Percentiles rank a stretch among this genome's conserved stretches.
Conservation (phyloP, 108 stramenopile genomes). For the Discostella stelligeroides region DNA sequence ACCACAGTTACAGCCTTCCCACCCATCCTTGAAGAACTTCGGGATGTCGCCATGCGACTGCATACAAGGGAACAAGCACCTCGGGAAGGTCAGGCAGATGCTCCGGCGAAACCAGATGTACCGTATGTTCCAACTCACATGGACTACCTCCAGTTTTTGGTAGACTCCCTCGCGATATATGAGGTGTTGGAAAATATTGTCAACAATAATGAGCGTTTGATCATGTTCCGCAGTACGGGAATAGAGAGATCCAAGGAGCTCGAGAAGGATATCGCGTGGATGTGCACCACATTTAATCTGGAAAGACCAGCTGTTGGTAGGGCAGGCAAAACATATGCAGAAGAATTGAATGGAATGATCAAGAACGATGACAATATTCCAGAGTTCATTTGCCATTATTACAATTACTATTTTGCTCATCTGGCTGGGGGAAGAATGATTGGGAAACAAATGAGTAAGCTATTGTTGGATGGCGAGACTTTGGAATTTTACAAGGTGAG, state of each 20-base stretch:
- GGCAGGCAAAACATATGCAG: slow-evolving; percentile 64
- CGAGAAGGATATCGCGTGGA: slow-evolving; percentile 85
- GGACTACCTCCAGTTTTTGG: slow-evolving; percentile 81
- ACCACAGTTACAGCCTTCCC: no score
- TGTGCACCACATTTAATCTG: slow-evolving; percentile 66
- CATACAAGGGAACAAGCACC: slow-evolving; percentile 91
- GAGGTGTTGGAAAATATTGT: slow-evolving; percentile 81
- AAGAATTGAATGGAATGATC: slow-evolving; percentile 55
- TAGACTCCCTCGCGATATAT: slow-evolving; percentile 86
- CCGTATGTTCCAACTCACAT: slow-evolving; percentile 65
- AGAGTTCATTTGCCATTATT: slow-evolving; percentile 93
- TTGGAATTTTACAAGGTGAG: slow-evolving; percentile 93
- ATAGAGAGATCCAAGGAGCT: slow-evolving; percentile 78
- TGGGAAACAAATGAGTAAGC: slow-evolving; percentile 86
- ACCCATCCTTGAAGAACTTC: slow-evolving; percentile 69
- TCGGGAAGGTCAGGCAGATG: slow-evolving; percentile 79
- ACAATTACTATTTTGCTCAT: slow-evolving; percentile 95
- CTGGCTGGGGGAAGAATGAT: slow-evolving; percentile 93
- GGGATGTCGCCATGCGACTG: slow-evolving; percentile 90
- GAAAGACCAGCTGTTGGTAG: slow-evolving; percentile 54
- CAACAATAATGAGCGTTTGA: slow-evolving; percentile 54
- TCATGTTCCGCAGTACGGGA: slow-evolving; percentile 79
- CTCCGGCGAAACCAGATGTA: slow-evolving; percentile 40
- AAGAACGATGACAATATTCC: slow-evolving; percentile 60
- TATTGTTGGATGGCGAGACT: slow-evolving; percentile 76